Evolutionary conservation across 2,329 filamentous ascomycete species (phyloP).

Genomic region (Phyllosticta citriasiana): DNA sequence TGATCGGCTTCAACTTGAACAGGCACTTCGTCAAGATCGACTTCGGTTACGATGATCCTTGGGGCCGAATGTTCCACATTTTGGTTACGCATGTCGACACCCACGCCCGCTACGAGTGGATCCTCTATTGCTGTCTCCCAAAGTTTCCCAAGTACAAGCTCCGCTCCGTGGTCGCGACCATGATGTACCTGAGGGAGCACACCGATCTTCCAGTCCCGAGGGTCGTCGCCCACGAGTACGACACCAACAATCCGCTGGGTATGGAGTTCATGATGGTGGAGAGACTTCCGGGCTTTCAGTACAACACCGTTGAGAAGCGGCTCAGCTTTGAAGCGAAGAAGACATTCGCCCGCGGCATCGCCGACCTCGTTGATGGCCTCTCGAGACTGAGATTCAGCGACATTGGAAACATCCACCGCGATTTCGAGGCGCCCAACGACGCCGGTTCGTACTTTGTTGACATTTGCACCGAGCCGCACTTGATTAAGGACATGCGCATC

Average conservation of each 20-base stretch:
- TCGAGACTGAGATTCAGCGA: not conserved
- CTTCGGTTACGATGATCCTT: not conserved
- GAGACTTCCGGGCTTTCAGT: not conserved
- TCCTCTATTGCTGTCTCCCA: not conserved
- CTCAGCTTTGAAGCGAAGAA: not conserved
- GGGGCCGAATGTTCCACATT: not conserved
- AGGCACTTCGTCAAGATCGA: not conserved
- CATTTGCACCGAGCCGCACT: not conserved
- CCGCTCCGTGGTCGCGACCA: not conserved
- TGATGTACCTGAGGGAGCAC: not conserved
- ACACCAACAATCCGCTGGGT: not conserved
- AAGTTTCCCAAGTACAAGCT: not conserved
- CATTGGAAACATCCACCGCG: not conserved
- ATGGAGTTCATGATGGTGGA: not conserved
- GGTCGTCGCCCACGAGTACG: not conserved
- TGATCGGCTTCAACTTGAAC: not conserved
- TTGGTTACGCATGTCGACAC: not conserved
- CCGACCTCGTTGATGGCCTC: not conserved
- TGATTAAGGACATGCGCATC: not conserved
- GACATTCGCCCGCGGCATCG: not conserved
- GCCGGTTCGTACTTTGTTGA: not conserved
- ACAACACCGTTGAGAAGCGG: not conserved
- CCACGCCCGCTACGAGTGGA: not conserved
- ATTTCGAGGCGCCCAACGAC: not conserved
- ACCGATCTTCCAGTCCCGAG: not conserved